Percentiles rank a stretch among this genome's conserved stretches.
Evolutionary conservation across 208 protist species (phyloP).

Genomic region (Zelonia costaricensis): DNA sequence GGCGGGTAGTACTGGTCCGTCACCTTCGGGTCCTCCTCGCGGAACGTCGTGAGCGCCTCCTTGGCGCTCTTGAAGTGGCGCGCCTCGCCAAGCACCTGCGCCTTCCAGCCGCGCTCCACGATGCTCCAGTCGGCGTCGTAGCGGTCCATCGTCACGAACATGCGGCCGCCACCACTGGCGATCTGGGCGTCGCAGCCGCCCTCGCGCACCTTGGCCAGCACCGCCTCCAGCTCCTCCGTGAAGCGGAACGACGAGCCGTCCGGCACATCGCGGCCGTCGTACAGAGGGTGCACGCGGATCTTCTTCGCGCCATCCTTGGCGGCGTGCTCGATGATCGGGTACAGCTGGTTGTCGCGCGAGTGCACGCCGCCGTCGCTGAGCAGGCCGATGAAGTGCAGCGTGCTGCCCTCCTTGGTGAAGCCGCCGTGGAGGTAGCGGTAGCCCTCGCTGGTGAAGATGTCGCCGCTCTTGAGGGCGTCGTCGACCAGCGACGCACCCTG

Average conservation of each 20-base stretch:
- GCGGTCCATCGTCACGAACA: slow-evolving; percentile 96
- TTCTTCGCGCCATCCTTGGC: slow-evolving; percentile 77
- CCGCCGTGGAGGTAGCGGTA: slow-evolving; percentile 90
- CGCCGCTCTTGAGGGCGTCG: slow-evolving; percentile 76
- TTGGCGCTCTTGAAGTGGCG: slow-evolving; percentile 79
- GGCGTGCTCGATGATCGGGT: slow-evolving; percentile 87
- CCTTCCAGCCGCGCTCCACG: slow-evolving; percentile 93
- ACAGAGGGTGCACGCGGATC: slow-evolving; percentile 93
- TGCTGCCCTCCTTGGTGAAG: slow-evolving; percentile 72
- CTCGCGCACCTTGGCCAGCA: slow-evolving; percentile 74
- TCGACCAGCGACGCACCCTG: slow-evolving; percentile 96
- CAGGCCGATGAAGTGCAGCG: slow-evolving; percentile 93
- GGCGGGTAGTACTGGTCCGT: slow-evolving; percentile 95
- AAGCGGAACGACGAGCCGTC: slow-evolving; percentile 91
- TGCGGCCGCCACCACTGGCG: slow-evolving; percentile 94
- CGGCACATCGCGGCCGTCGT: slow-evolving; percentile 95
- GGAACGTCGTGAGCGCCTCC: slow-evolving; percentile 91
- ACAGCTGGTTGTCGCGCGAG: slow-evolving; percentile 92
- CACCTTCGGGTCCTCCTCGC: slow-evolving; percentile 76
- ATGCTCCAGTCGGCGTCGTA: slow-evolving; percentile 96
- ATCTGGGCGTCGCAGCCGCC: slow-evolving; percentile 87
- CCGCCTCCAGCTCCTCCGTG: slow-evolving; percentile 89
- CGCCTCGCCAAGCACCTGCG: slow-evolving; percentile 93
- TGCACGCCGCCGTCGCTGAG: slow-evolving; percentile 95
- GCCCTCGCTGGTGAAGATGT: slow-evolving; percentile 87